Percentiles rank a stretch among this genome's conserved stretches.
Evolutionary conservation across 352 stramenopile species (phyloP).

Genomic region (Pythium guiyangense): DNA sequence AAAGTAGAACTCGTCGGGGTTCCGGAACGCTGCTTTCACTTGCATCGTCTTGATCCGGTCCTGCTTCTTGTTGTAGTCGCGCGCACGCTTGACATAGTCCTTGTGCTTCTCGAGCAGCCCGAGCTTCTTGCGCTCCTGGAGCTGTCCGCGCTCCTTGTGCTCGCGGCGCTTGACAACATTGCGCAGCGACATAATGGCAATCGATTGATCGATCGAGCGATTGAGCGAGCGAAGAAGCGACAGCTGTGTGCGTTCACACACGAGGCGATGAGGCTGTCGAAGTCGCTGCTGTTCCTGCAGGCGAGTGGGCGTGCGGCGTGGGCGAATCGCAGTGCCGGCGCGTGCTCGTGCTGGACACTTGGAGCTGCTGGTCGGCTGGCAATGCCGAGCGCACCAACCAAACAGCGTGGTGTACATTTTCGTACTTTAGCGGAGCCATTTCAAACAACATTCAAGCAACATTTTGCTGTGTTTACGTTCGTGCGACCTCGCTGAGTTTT

Average conservation of each 20-base stretch:
- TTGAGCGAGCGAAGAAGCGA: no score
- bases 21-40: conserved; percentile 93
- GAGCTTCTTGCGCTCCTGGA: conserved; percentile 88
- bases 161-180: conserved; percentile 98
- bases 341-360: no score
- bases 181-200: conserved; percentile 73
- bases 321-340: not conserved
- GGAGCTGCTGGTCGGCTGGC: conserved; percentile 2
- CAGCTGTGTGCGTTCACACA: not conserved
- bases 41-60: conserved; percentile 84
- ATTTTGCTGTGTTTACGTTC: not conserved
- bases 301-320: not conserved
- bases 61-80: conserved; percentile 96
- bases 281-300: not conserved
- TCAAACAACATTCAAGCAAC: not conserved
- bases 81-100: conserved; percentile 96
- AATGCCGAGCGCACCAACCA: conserved; percentile 3
- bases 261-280: not conserved
- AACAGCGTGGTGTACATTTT: not conserved
- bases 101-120: conserved; percentile 98
- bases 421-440: not conserved
- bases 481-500: no score
- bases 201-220: no score
- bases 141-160: conserved; percentile 98
- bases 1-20: conserved; percentile 99